phyloP scores from a whole-genome alignment of 192 early-diverging fungal genomes.

The Bifiguratus adelaidae region DNA sequence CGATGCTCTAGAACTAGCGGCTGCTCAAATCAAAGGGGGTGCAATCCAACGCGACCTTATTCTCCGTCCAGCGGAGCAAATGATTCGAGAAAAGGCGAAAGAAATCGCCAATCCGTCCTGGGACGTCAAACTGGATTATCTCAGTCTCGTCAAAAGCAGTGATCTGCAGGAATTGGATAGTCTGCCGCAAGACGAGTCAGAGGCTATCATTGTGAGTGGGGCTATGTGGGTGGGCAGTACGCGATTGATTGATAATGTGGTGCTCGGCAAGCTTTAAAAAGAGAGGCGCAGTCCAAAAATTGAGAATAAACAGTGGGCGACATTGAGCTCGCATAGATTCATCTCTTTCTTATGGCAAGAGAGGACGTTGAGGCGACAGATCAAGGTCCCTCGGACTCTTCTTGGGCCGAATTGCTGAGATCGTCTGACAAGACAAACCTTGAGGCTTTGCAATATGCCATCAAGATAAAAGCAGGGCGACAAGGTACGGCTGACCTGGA shows the following conservation, averaged over 20 bases:
- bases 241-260: constrained; percentile 87
- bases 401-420: too few relatives aligned
- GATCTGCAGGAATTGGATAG: constrained; percentile 47
- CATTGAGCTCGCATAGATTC: too few relatives aligned
- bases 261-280: too few relatives aligned
- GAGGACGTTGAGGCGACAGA: too few relatives aligned
- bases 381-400: too few relatives aligned
- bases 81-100: constrained; percentile 33
- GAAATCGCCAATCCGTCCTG: constrained; percentile 25
- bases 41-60: constrained; percentile 25
- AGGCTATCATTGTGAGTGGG: constrained; percentile 70
- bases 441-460: too few relatives aligned
- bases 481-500: too few relatives aligned
- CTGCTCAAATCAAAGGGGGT: constrained; percentile 25
- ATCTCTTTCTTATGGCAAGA: too few relatives aligned
- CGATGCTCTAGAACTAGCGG: constrained; percentile 48
- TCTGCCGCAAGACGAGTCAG: constrained; percentile 10
- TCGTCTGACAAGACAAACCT: too few relatives aligned
- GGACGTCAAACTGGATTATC: constrained; percentile 70
- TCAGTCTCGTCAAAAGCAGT: constrained; percentile 64
- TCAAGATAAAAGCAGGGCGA: too few relatives aligned
- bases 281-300: too few relatives aligned
- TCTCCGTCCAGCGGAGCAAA: constrained; percentile 27
- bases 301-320: too few relatives aligned
- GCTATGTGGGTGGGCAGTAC: constrained; percentile 82